Conservation (phyloP, 805 yeast genomes). For the Saccharomycopsis lassenensis region DNA sequence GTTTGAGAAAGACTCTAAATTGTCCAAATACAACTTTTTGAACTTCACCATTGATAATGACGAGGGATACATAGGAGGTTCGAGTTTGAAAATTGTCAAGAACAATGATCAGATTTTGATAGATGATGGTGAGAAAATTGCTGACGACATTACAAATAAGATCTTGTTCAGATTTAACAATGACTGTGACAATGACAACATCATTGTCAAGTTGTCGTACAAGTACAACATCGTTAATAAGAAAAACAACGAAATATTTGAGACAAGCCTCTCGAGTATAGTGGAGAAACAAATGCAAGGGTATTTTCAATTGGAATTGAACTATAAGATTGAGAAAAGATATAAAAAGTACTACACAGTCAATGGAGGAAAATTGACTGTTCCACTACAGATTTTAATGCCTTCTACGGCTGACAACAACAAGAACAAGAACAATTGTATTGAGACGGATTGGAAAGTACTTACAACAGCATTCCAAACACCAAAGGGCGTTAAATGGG, state of each 20-base stretch:
- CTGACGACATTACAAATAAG: slow-evolving; percentile 18
- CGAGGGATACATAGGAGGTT: slow-evolving; percentile 28
- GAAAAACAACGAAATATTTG: slow-evolving; percentile 7
- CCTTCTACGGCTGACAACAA: slow-evolving; percentile 15
- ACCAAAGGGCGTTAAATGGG: slow-evolving; percentile 21
- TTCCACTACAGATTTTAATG: slow-evolving; percentile 26
- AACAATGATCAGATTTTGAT: slow-evolving; percentile 18
- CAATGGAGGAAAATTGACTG: slow-evolving; percentile 24
- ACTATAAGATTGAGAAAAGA: slow-evolving; percentile 27
- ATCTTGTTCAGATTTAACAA: slow-evolving; percentile 24
- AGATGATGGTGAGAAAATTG: slow-evolving; percentile 10
- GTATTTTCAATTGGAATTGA: slow-evolving; percentile 25
- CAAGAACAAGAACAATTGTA: neutral
- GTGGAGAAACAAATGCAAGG: too few relatives aligned
- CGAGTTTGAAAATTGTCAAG: slow-evolving; percentile 24
- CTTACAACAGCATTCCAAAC: slow-evolving; percentile 17
- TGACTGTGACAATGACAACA: slow-evolving; percentile 19
- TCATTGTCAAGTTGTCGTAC: slow-evolving; percentile 21
- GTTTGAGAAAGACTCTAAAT: neutral
- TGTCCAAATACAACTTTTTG: slow-evolving; percentile 18
- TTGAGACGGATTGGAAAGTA: slow-evolving; percentile 19
- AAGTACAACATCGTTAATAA: slow-evolving; percentile 22
- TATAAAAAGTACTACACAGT: slow-evolving; percentile 22
- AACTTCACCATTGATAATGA: slow-evolving; percentile 21
- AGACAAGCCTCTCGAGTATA: neutral